A percentile compares a stretch with the other conserved stretches of the same genome.
Conservation (phyloP, 352 stramenopile species). For the Phytophthora sojae region DNA sequence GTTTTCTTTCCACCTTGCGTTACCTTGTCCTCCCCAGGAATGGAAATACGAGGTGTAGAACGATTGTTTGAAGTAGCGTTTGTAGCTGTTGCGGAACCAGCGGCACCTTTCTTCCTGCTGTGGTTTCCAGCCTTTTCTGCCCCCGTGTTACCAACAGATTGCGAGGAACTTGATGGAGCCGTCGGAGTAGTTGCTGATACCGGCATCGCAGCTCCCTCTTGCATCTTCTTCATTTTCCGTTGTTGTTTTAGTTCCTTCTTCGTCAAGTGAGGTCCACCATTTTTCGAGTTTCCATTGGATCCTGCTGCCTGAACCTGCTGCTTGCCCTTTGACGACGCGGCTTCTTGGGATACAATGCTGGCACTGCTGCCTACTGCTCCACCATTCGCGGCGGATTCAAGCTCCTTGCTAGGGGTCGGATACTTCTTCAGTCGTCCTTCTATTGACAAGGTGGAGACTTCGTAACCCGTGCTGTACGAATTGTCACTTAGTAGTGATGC, state of each 20-base stretch:
- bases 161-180: constrained; percentile 9
- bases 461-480: constrained; percentile 81
- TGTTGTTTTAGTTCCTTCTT: constrained; percentile 82
- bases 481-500: constrained; percentile 77
- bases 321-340: constrained; percentile 28
- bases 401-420: constrained; percentile 47
- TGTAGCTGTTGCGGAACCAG: constrained; percentile 20
- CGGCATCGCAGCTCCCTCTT: constrained; percentile 41
- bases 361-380: constrained; percentile 2
- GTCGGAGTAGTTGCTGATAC: constrained; percentile 9
- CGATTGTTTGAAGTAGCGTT: constrained; percentile 14
- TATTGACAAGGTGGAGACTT: constrained; percentile 71
- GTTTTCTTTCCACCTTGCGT: constrained; percentile 50
- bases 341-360: constrained; percentile 23
- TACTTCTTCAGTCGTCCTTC: constrained; percentile 67
- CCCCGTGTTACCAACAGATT: constrained; percentile 15
- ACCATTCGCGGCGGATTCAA: constrained; percentile 34
- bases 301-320: constrained; percentile 20
- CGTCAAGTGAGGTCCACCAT: constrained; percentile 39
- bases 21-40: constrained; percentile 52
- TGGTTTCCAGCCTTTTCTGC: constrained; percentile 35
- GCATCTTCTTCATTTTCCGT: constrained; percentile 74
- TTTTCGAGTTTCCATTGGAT: constrained; percentile 31
- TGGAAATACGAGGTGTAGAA: constrained; percentile 33
- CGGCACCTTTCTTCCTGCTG: constrained; percentile 35